Conservation (phyloP, 768 basidiomycete species). For the Hysterangium stoloniferum region DNA sequence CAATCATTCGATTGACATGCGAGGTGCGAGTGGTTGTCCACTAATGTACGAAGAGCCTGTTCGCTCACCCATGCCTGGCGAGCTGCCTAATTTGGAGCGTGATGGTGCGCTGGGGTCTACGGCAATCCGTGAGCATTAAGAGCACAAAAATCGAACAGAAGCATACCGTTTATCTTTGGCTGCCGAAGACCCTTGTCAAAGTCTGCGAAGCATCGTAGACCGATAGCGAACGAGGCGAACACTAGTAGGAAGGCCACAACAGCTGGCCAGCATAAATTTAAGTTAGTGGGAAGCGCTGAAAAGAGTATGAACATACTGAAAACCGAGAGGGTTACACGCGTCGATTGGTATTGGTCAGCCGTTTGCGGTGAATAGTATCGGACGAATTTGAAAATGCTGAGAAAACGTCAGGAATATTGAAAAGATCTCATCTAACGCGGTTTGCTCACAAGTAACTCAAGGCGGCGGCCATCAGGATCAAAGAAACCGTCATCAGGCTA, state of each 20-base stretch:
- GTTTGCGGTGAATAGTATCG: conserved; percentile 69
- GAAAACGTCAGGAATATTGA: neutral
- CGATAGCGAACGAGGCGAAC: conserved; percentile 66
- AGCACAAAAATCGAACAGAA: conserved; percentile 11
- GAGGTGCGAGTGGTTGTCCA: conserved; percentile 48
- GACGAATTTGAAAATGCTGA: conserved; percentile 63
- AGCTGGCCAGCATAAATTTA: conserved; percentile 34
- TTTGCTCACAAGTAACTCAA: conserved; percentile 46
- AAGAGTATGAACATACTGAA: conserved; percentile 51
- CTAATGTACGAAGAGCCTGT: conserved; percentile 38
- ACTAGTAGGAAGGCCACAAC: conserved; percentile 70
- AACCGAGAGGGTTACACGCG: conserved; percentile 68
- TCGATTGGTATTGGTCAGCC: conserved; percentile 50
- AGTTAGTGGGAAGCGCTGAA: neutral
- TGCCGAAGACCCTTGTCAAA: conserved; percentile 72
- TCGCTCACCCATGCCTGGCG: conserved; percentile 39
- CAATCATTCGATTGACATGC: conserved; percentile 84
- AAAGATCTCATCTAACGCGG: neutral
- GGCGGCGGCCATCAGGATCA: conserved; percentile 73
- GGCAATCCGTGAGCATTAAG: neutral
- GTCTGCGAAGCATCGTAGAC: conserved; percentile 72
- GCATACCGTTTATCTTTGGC: conserved; percentile 70
- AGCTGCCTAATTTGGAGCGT: conserved; percentile 12
- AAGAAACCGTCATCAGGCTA: conserved; percentile 66
- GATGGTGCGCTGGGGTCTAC: neutral